A percentile compares a stretch with the other conserved stretches of the same genome.
phyloP scores from a whole-genome alignment of 2,329 filamentous ascomycete species.

The Cladosporium sp. region DNA sequence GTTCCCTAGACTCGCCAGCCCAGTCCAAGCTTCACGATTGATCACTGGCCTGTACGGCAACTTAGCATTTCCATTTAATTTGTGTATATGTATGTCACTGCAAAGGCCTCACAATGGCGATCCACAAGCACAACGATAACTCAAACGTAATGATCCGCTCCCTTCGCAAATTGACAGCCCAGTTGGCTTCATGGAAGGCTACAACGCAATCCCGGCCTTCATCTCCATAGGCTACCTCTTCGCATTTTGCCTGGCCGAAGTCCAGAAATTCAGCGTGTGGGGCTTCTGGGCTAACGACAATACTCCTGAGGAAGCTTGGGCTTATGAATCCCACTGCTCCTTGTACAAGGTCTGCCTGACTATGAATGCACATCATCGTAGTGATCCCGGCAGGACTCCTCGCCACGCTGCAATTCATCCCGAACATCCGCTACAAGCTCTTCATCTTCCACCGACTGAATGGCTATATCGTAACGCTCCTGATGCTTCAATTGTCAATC shows the following conservation, averaged over 20 bases:
- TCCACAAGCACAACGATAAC: conserved; percentile 7
- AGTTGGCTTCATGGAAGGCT: conserved; percentile 50
- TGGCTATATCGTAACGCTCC: conserved; percentile 48
- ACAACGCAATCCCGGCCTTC: conserved; percentile 46
- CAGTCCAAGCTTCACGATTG: no score
- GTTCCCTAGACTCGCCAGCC: no score
- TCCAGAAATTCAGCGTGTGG: conserved; percentile 43
- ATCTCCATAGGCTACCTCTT: conserved; percentile 26
- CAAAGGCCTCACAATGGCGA: neutral
- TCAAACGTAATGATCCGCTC: conserved; percentile 6
- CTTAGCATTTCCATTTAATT: no score
- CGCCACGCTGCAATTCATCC: conserved; percentile 35
- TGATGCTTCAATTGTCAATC: conserved; percentile 41
- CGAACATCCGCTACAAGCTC: conserved; percentile 38
- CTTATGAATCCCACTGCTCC: conserved; percentile 23
- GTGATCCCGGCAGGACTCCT: conserved; percentile 35
- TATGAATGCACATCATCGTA: conserved; percentile 36
- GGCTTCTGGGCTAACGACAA: neutral
- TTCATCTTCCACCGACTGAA: conserved; percentile 53
- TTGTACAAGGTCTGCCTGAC: conserved; percentile 30
- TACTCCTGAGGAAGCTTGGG: conserved; percentile 1
- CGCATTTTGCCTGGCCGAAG: conserved; percentile 42
- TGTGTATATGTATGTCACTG: no score
- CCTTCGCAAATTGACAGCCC: conserved; percentile 33
- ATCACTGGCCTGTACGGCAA: no score